phyloP scores from a whole-genome alignment of 2,329 filamentous ascomycete species.

The Chaetomium globosum region DNA sequence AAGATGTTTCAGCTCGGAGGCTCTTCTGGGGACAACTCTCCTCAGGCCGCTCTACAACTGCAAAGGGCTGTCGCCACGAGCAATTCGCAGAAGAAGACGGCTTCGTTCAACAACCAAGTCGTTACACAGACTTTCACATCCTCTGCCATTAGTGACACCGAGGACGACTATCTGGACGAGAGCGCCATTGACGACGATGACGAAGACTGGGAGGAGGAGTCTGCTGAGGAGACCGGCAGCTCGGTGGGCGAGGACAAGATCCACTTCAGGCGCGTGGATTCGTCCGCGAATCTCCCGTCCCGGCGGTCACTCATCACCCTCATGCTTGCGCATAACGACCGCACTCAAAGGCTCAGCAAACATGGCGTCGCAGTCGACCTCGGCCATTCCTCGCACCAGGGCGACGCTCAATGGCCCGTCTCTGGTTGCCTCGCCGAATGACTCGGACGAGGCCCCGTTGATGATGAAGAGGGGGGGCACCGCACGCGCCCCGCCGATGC shows the following conservation, averaged over 20 bases:
- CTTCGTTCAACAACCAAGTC: conserved; percentile 79
- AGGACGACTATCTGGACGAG: conserved; percentile 62
- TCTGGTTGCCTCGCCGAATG: conserved; percentile 56
- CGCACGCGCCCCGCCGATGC: conserved; percentile 51
- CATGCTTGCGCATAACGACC: conserved; percentile 81
- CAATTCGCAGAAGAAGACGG: conserved; percentile 67
- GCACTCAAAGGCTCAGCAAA: conserved; percentile 70
- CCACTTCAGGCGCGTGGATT: conserved; percentile 89
- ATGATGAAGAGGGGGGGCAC: conserved; percentile 66
- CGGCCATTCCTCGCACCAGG: conserved; percentile 68
- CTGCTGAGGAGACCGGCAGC: conserved; percentile 77
- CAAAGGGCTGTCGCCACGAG: conserved; percentile 49
- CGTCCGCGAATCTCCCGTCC: conserved; percentile 79
- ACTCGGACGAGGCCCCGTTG: conserved; percentile 64
- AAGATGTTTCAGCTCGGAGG: conserved; percentile 57
- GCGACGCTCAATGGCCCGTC: conserved; percentile 50
- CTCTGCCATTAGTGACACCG: conserved; percentile 51
- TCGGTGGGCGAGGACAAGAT: conserved; percentile 79
- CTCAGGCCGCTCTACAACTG: conserved; percentile 57
- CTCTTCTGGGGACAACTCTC: conserved; percentile 77
- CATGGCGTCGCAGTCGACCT: conserved; percentile 66
- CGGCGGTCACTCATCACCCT: conserved; percentile 86
- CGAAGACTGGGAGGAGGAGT: conserved; percentile 68
- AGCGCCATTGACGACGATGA: conserved; percentile 61
- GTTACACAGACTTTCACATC: conserved; percentile 66